These are phyloP conservation scores for Candida sanyaensis DNA, from an alignment of 1,139 yeast genomes.

Conservation along the genomic window DNA sequence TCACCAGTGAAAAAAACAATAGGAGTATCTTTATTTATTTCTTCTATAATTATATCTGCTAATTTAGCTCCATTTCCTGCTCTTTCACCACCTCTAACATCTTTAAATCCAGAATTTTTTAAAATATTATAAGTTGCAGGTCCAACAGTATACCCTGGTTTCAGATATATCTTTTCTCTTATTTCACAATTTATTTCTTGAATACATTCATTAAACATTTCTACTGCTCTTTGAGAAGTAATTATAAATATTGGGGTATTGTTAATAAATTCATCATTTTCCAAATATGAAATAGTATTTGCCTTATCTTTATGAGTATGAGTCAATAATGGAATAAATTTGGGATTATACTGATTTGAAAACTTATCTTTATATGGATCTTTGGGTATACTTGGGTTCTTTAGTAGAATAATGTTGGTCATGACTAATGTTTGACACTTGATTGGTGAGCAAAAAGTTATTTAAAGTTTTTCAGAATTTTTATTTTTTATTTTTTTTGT, in stretches of 20 bases:
- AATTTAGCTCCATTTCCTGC: conserved; percentile 83
- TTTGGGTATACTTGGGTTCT: conserved; percentile 64
- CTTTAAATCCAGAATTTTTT: conserved; percentile 59
- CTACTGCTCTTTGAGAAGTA: conserved; percentile 94
- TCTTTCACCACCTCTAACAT: conserved; percentile 68
- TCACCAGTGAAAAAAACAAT: conserved; percentile 87
- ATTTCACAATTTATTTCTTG: conserved; percentile 17
- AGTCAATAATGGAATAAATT: conserved; percentile 68
- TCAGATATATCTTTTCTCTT: conserved; percentile 33
- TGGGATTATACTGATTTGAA: conserved; percentile 35
- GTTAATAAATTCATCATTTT: conserved; percentile 36
- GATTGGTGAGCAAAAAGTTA: neutral
- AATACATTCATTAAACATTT: conserved; percentile 59
- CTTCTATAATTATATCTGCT: conserved; percentile 59
- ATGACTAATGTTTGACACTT: neutral
- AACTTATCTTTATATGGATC: conserved; percentile 62
- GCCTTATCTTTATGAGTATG: conserved; percentile 58
- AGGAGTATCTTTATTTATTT: conserved; percentile 18
- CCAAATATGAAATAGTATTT: conserved; percentile 43
- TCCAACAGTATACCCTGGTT: conserved; percentile 83
- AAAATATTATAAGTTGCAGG: conserved; percentile 81
- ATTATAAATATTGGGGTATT: conserved; percentile 55
- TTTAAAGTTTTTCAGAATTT: too few relatives aligned
- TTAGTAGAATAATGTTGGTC: conserved; percentile 45
- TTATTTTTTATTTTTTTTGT: too few relatives aligned